These are phyloP conservation scores for Grosmannia penicillata DNA, from an alignment of 2,329 filamentous ascomycete genomes.

Conservation along the genomic window DNA sequence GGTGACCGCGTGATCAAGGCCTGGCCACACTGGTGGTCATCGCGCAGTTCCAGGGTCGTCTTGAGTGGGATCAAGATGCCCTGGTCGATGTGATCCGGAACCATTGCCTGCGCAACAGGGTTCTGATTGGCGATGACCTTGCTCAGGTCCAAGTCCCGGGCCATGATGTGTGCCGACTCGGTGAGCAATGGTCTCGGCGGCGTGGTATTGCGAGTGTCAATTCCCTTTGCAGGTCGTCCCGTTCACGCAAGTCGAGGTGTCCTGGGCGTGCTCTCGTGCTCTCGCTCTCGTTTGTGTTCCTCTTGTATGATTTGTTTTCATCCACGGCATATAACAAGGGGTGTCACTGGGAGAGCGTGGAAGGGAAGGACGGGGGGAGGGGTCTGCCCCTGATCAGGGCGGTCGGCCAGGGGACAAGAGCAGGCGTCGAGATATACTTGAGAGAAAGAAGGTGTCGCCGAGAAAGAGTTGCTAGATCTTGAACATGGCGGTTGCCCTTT, in stretches of 20 bases:
- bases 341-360: not conserved
- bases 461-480: conserved; percentile 14
- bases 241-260: no score
- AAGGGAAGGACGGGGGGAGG: not conserved
- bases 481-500: conserved; percentile 13
- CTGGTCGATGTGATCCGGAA: conserved; percentile 21
- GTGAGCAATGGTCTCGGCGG: not conserved
- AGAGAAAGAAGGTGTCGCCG: conserved; percentile 9
- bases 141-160: conserved; percentile 7
- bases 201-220: no score
- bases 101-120: conserved; percentile 16
- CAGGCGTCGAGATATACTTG: not conserved
- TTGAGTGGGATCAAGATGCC: conserved; percentile 47
- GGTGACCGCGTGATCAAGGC: conserved; percentile 61
- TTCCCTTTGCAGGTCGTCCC: no score
- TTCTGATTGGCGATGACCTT: conserved; percentile 16
- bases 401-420: conserved; percentile 5
- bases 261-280: no score
- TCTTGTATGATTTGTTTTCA: not conserved
- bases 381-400: conserved; percentile 4
- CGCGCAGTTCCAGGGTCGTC: conserved; percentile 47
- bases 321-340: no score
- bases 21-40: conserved; percentile 41
- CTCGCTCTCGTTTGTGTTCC: not conserved
- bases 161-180: conserved; percentile 8